Evolutionary conservation across 352 stramenopile genomes (phyloP).

Genomic region (Globisporangium spiculum): DNA sequence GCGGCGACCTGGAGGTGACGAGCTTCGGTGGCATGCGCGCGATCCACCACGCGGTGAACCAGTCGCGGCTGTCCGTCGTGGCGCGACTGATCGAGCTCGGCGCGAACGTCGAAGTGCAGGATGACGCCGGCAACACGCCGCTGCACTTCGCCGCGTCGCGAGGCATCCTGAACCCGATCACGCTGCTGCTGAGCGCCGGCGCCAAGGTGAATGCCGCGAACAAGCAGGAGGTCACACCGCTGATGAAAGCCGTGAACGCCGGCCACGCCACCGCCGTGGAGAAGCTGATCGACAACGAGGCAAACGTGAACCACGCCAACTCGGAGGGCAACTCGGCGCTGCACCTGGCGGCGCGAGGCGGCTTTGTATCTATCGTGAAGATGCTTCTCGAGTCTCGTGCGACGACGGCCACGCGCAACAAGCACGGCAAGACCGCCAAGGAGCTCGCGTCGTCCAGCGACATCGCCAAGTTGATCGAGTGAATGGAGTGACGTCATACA

Average conservation of each 20-base stretch:
- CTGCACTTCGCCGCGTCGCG: slow-evolving; percentile 80
- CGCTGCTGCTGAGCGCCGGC: slow-evolving; percentile 67
- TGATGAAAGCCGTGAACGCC: slow-evolving; percentile 85
- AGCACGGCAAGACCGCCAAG: slow-evolving; percentile 70
- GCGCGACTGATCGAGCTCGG: slow-evolving; percentile 73
- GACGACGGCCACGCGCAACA: slow-evolving; percentile 55
- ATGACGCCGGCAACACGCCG: slow-evolving; percentile 84
- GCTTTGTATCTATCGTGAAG: slow-evolving; percentile 71
- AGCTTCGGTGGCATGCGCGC: slow-evolving; percentile 81
- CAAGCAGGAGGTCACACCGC: slow-evolving; percentile 71
- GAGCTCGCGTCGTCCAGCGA: slow-evolving; percentile 64
- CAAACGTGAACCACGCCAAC: slow-evolving; percentile 63
- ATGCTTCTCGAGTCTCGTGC: slow-evolving; percentile 58
- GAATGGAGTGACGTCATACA: slow-evolving; percentile 3
- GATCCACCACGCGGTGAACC: slow-evolving; percentile 85
- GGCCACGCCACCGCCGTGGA: slow-evolving; percentile 81
- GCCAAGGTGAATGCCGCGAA: slow-evolving; percentile 79
- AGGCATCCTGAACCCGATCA: slow-evolving; percentile 85
- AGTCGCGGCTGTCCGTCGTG: slow-evolving; percentile 59
- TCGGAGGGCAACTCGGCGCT: slow-evolving; percentile 81
- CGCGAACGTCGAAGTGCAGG: slow-evolving; percentile 67
- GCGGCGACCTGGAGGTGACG: slow-evolving; percentile 59
- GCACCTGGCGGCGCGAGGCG: slow-evolving; percentile 78
- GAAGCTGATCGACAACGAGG: slow-evolving; percentile 84
- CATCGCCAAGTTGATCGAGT: slow-evolving; percentile 60